phyloP scores from a whole-genome alignment of 169 alveolate genomes.

The Plasmodium inui region DNA sequence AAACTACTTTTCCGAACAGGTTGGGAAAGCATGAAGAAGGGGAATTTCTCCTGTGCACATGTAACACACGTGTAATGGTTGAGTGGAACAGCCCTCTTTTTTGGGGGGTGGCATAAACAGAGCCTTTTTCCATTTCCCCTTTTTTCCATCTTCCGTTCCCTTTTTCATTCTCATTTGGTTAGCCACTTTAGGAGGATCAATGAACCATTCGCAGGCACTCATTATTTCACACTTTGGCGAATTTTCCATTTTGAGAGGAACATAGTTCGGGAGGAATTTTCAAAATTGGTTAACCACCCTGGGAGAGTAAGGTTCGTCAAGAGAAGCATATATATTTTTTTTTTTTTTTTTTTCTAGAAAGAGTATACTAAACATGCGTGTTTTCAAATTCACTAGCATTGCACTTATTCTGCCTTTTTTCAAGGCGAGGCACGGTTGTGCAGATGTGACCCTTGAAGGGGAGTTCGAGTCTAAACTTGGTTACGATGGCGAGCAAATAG shows the following conservation, averaged over 20 bases:
- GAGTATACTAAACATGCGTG: neutral
- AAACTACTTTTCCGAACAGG: neutral
- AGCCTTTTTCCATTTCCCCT: neutral
- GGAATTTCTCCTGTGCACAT: neutral
- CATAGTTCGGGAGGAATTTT: neutral
- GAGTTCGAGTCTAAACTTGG: neutral
- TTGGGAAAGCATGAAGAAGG: neutral
- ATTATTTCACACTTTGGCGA: neutral
- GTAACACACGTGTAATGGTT: neutral
- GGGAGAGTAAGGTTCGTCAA: neutral
- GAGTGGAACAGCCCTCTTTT: neutral
- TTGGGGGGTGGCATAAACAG: neutral
- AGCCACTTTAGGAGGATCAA: neutral
- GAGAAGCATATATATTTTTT: neutral
- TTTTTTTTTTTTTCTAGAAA: neutral
- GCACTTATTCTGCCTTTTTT: neutral
- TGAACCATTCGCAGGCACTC: neutral
- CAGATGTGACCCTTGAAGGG: conserved; percentile 12
- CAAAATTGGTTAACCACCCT: neutral
- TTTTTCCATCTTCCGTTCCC: neutral
- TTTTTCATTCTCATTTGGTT: conserved; percentile 3
- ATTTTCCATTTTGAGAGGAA: neutral
- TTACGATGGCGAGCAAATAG: neutral
- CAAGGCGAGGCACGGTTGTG: neutral
- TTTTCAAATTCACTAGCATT: neutral